Conservation (phyloP, 2,329 filamentous ascomycete species). For the Botrytis deweyae region DNA sequence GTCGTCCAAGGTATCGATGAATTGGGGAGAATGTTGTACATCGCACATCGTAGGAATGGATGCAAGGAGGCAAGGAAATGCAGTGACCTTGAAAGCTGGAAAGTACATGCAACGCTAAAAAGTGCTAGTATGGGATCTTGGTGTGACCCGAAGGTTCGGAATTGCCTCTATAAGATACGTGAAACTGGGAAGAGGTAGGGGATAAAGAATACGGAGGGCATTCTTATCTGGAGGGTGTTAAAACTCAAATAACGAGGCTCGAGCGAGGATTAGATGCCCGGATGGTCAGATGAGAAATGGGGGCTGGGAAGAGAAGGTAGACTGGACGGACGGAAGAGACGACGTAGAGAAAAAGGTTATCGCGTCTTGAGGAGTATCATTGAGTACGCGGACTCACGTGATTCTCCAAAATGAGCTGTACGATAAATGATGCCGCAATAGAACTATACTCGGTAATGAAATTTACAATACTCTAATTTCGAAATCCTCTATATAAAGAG, state of each 20-base stretch:
- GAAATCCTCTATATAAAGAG: not conserved
- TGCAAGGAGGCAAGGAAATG: constrained; percentile 1
- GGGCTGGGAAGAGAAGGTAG: not conserved
- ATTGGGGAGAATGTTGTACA: not conserved
- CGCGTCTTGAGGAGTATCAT: not conserved
- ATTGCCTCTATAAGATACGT: not conserved
- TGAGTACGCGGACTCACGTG: not conserved
- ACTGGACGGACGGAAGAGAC: not conserved
- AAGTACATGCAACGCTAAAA: constrained; percentile 13
- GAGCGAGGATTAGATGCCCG: not conserved
- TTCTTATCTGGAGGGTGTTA: not conserved
- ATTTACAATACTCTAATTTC: not conserved
- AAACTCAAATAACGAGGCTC: not conserved
- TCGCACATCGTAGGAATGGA: not conserved
- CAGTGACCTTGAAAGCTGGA: constrained; percentile 17
- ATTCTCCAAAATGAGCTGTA: not conserved
- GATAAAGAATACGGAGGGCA: not conserved
- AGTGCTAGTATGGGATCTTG: not conserved
- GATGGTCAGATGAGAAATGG: not conserved
- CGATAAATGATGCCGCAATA: not conserved
- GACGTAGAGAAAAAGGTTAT: not conserved
- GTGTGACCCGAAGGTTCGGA: constrained; percentile 16
- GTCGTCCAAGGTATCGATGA: not conserved
- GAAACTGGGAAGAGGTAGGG: not conserved
- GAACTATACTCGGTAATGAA: not conserved